Evolutionary conservation across 345 rosid genomes (phyloP), one percentile per base, ranked within the genome.

Genomic region (Ricinus communis): DNA sequence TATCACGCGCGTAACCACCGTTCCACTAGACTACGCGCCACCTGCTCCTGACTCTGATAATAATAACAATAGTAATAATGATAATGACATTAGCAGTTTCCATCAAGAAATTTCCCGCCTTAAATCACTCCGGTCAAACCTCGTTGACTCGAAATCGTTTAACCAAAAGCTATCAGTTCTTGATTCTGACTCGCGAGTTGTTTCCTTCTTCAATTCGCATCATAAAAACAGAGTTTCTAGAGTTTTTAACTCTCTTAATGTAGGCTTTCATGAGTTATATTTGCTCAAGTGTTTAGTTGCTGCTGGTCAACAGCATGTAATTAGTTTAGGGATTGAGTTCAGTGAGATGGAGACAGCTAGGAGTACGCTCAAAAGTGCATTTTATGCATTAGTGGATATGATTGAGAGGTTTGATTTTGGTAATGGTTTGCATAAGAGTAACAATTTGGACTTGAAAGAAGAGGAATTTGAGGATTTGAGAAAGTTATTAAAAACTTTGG

Each of bases 281-380:
- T 74, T 94, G 62, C 58, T 91, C 28, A 86, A 88, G 81, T 90
- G 92, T 64, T 83, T 91, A 74, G 86, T 91, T 72, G 97, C 96
- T 0, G 87, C 91, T 27, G 97, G 97, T 63, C 97, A 94, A 72
- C 86, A 85, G 75, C 96, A 94, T 45, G 95, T 91, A 60, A 76
- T 94, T 1, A 72, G 59, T 53, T 27, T 83, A 27, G 84, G 84
- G 27, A 62, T 66, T 15, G 85, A 76, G 68, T 74, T 76, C 28
- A 73, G 72, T n/a, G 76, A 25, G 64, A 81, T 38, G 73, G 73
- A 68, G 82, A 69, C 82, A 27, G 74, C 62, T 27, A 82, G 86
- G 79, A 80, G 75, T 52, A 74, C 88, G 11, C 63, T 93, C 75
- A 93, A 91, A 81, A 79, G 41, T 21, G 95, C 90, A 62, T 85